phyloP scores from a whole-genome alignment of 78 protist species.

The Isochrysis galbana region DNA sequence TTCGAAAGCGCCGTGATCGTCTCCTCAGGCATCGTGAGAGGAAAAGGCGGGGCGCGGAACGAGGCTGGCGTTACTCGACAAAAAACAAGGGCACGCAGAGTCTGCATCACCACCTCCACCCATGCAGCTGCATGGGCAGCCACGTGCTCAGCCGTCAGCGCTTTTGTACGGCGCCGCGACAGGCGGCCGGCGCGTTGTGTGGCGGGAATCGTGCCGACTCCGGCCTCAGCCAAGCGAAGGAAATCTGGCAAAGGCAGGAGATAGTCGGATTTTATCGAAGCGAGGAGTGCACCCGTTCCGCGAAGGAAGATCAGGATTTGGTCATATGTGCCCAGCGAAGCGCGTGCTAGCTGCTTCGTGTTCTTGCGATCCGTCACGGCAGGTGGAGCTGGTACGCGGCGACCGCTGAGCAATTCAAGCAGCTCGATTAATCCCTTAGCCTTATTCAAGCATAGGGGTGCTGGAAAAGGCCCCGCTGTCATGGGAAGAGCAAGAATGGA shows the following conservation, averaged over 20 bases:
- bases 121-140: background rate
- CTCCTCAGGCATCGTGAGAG: too few species aligned
- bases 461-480: background rate
- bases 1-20: too few species aligned
- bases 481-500: background rate
- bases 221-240: background rate
- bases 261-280: background rate
- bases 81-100: conserved; percentile 16
- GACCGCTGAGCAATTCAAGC: background rate
- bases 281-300: background rate
- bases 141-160: background rate
- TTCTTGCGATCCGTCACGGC: background rate
- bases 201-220: too few species aligned
- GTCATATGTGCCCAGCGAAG: background rate
- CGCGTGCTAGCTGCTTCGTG: background rate
- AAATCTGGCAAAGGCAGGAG: conserved; percentile 17
- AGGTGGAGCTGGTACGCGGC: background rate
- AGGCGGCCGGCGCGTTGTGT: too few species aligned
- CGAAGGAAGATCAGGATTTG: background rate
- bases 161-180: background rate
- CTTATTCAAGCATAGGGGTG: background rate
- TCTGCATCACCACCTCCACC: conserved; percentile 31
- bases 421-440: background rate
- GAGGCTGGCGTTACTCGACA: too few species aligned
- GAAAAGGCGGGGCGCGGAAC: too few species aligned